Base-by-base conservation (phyloP, 176 grass and related monocot species). In the Chloris gayana region DNA sequence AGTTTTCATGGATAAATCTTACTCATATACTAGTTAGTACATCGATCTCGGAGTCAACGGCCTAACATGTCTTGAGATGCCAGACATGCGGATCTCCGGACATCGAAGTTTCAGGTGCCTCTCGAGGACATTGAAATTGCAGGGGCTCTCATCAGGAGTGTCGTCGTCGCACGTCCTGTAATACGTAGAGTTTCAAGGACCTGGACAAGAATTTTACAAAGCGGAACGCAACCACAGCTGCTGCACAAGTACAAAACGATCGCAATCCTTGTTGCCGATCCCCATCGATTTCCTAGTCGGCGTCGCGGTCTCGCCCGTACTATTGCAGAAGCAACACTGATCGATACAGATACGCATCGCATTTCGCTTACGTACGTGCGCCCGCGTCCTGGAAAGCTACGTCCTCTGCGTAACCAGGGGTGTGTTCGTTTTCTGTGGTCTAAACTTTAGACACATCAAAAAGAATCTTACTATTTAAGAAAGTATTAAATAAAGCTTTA, bases 31-130 rank as follows among this genome's bases (percentile, higher is more conserved):
- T 7, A 5, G 17, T 29, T 0, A n/a, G n/a, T n/a, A 14, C 10
- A 14, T 27, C 34, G 34, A 33, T 57, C 34, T 80, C 46, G 76
- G 76, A 57, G 34, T 61, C 71, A 56, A 64, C 76, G 64, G 18
- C 25, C 54, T 18, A 63, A 37, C 15, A 56, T 70, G 57, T 22
- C 15, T 37, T 56, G 51, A 56, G 51, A 56, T 56, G 51, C 51
- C 44, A 38, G 54, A 37, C 10, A 56, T 75, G 57, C 46, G 1
- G 22, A 7, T 26, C 6, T 9, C 2, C 18, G 49, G 50, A n/a
- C 69, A 80, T 75, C 14, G 81, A 75, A 44, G 51, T 88, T 64
- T 84, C 87, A 84, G 81, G 7, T 21, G 65, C 15, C 15, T 22
- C 6, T 10, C 4, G 24, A 39, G 51, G 9, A 35, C 53, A 75